Conservation (phyloP, 495 filamentous ascomycete genomes). For the Apodospora peruviana region DNA sequence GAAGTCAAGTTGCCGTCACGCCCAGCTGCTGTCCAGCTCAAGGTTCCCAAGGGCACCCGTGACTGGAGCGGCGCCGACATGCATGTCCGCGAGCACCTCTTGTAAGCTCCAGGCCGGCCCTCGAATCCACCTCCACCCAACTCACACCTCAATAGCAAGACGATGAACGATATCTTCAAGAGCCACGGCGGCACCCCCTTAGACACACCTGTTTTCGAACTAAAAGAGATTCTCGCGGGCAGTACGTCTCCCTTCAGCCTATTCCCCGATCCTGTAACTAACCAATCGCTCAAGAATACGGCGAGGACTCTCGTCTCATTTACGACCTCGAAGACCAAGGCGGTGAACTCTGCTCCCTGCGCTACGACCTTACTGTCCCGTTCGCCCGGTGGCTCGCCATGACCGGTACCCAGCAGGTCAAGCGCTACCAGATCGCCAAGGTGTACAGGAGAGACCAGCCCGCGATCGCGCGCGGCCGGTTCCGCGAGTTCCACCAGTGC, state of each 20-base stretch:
- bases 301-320: constrained; percentile 66
- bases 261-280: background rate
- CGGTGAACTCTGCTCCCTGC: constrained; percentile 74
- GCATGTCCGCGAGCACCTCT: constrained; percentile 17
- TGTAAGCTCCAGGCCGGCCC: constrained; percentile 2
- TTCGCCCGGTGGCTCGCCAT: constrained; percentile 89
- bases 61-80: constrained; percentile 20
- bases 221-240: constrained; percentile 65
- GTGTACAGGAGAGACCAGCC: constrained; percentile 56
- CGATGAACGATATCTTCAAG: constrained; percentile 26
- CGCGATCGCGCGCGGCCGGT: constrained; percentile 54
- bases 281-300: constrained; percentile 47
- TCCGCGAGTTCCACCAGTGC: constrained; percentile 97
- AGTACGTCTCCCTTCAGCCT: constrained; percentile 20
- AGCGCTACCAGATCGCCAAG: constrained; percentile 89
- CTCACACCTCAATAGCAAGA: constrained; percentile 11
- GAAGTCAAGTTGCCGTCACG: background rate
- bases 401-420: constrained; percentile 74
- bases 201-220: constrained; percentile 45
- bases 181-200: constrained; percentile 38
- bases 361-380: constrained; percentile 92
- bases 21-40: constrained; percentile 7
- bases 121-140: background rate
- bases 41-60: constrained; percentile 28
- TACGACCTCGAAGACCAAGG: constrained; percentile 88